Evolutionary conservation across 352 stramenopile species (phyloP).

Genomic region (Phytopythium montanum): DNA sequence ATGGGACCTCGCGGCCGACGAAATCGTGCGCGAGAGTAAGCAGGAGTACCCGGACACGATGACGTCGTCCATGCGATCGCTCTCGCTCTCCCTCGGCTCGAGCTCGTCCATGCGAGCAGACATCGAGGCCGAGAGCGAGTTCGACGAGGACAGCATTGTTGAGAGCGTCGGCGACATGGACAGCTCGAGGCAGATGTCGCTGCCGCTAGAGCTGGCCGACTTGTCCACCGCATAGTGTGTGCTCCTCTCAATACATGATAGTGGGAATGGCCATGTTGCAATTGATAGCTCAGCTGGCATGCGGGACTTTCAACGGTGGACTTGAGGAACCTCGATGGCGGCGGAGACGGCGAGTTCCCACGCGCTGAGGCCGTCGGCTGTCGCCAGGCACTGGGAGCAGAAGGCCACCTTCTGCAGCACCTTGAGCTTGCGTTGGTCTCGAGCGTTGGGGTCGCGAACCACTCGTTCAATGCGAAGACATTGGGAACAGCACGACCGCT

Average conservation of each 20-base stretch:
- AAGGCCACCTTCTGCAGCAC: conserved; percentile 1
- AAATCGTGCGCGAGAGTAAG: conserved; percentile 11
- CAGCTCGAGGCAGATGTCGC: neutral
- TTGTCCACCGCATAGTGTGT: neutral
- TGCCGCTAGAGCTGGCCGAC: neutral
- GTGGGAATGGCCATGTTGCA: too few relatives aligned
- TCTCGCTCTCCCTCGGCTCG: conserved; percentile 4
- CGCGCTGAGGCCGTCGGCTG: neutral
- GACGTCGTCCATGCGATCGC: conserved; percentile 2
- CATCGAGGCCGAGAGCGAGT: conserved; percentile 4
- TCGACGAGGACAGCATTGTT: neutral
- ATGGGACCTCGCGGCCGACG: conserved; percentile 12
- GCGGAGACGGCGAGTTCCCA: neutral
- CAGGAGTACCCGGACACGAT: conserved; percentile 9
- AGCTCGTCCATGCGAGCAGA: neutral
- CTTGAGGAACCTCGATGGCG: neutral
- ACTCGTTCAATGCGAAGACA: neutral
- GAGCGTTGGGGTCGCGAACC: neutral
- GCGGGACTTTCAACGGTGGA: too few relatives aligned
- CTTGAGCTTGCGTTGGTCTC: neutral
- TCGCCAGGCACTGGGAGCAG: neutral
- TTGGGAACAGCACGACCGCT: neutral
- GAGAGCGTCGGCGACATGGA: neutral
- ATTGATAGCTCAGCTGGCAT: too few relatives aligned
- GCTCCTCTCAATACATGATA: too few relatives aligned